A percentile compares a stretch with the other conserved stretches of the same genome.
Evolutionary conservation across 768 basidiomycete genomes (phyloP).

Genomic region (Lepiota venenata): DNA sequence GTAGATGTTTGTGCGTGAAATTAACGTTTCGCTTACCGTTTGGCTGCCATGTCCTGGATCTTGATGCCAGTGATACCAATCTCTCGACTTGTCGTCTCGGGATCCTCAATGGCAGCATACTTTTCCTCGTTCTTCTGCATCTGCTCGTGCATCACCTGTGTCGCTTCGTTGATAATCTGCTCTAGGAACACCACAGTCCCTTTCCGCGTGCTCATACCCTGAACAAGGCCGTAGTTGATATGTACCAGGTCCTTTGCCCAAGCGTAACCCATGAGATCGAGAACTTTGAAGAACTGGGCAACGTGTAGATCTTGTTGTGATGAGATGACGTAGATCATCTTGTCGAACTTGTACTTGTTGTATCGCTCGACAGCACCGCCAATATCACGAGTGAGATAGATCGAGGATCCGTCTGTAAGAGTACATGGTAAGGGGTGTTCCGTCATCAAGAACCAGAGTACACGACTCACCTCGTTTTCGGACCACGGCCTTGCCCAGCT

Average conservation of each 20-base stretch:
- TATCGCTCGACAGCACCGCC: slow-evolving; percentile 91
- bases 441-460: slow-evolving; percentile 8
- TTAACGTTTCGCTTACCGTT: slow-evolving; percentile 58
- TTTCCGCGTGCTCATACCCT: slow-evolving; percentile 62
- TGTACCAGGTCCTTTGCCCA: slow-evolving; percentile 86
- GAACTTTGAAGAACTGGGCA: slow-evolving; percentile 90
- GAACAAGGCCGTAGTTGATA: slow-evolving; percentile 81
- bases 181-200: slow-evolving; percentile 95
- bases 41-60: slow-evolving; percentile 96
- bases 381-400: slow-evolving; percentile 94
- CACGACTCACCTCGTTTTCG: slow-evolving; percentile 65
- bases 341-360: slow-evolving; percentile 82
- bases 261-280: slow-evolving; percentile 84
- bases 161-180: slow-evolving; percentile 87
- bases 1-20: background rate
- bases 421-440: slow-evolving; percentile 63
- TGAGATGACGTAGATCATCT: slow-evolving; percentile 90
- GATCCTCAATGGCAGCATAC: slow-evolving; percentile 85
- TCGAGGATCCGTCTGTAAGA: slow-evolving; percentile 83
- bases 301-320: slow-evolving; percentile 87
- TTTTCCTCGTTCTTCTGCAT: slow-evolving; percentile 96
- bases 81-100: slow-evolving; percentile 71
- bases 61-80: slow-evolving; percentile 95
- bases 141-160: slow-evolving; percentile 90
- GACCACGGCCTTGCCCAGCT: slow-evolving; percentile 87